Conservation (phyloP, 2,329 filamentous ascomycete genomes). For the Verticillium tricorpus region DNA sequence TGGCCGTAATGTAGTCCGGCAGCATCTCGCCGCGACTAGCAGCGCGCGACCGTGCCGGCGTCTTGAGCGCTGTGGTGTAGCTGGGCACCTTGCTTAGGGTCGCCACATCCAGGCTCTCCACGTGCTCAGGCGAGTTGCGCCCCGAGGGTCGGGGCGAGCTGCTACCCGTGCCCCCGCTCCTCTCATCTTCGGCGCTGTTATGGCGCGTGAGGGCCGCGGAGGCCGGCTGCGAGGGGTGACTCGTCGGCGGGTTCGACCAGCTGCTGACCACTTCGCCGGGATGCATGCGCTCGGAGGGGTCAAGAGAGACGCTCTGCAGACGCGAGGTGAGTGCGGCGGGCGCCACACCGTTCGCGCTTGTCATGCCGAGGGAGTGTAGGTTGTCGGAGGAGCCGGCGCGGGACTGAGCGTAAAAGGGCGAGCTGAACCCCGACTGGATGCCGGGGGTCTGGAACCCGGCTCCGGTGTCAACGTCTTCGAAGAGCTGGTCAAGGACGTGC, state of each 20-base stretch:
- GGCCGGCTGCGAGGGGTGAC: slow-evolving; percentile 34
- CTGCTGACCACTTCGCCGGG: slow-evolving; percentile 29
- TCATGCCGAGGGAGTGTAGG: slow-evolving; percentile 50
- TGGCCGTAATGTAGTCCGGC: slow-evolving; percentile 63
- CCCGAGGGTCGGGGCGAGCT: slow-evolving; percentile 30
- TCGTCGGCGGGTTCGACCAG: slow-evolving; percentile 20
- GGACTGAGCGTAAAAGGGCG: slow-evolving; percentile 69
- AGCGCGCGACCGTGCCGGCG: slow-evolving; percentile 51
- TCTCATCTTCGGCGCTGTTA: slow-evolving; percentile 44
- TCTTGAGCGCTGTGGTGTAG: slow-evolving; percentile 68
- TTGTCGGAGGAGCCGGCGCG: slow-evolving; percentile 80
- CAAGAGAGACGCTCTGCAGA: slow-evolving; percentile 64
- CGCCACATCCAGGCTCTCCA: slow-evolving; percentile 55
- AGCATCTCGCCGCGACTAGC: slow-evolving; percentile 45
- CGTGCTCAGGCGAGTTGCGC: slow-evolving; percentile 51
- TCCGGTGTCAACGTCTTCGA: slow-evolving; percentile 72
- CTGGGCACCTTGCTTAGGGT: slow-evolving; percentile 71
- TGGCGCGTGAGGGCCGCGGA: slow-evolving; percentile 48
- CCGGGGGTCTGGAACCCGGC: slow-evolving; percentile 77
- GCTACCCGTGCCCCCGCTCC: slow-evolving; percentile 5
- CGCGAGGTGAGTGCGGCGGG: slow-evolving; percentile 57
- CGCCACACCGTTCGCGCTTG: slow-evolving; percentile 34
- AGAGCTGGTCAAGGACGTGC: slow-evolving; percentile 85
- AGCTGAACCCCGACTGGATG: slow-evolving; percentile 68
- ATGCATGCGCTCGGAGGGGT: slow-evolving; percentile 39